Conservation (phyloP, 306 rosid species). For the Astragalus glycyphyllos region DNA sequence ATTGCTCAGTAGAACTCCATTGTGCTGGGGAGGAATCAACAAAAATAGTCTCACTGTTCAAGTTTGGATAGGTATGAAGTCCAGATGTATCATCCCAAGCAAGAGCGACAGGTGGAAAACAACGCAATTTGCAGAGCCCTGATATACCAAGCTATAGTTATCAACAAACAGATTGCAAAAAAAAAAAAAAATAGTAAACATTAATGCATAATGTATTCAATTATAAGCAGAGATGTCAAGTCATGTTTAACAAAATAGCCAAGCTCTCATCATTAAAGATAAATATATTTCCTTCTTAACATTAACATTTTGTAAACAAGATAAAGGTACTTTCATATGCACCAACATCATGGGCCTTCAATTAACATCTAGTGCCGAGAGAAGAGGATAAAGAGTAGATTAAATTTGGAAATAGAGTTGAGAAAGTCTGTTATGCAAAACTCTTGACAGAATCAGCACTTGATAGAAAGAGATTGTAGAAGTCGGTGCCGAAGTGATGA, state of each 20-base stretch:
- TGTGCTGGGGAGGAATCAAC: slow-evolving; percentile 92
- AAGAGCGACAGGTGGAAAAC: slow-evolving; percentile 96
- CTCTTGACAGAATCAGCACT: background rate
- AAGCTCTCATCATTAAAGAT: background rate
- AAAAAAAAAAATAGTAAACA: slow-evolving; percentile 24
- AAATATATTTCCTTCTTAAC: slow-evolving; percentile 17
- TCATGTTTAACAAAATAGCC: slow-evolving; percentile 26
- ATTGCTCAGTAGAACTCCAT: slow-evolving; percentile 68
- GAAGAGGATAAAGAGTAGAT: background rate
- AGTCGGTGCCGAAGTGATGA: background rate
- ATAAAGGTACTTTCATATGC: background rate
- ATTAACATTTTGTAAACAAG: slow-evolving; percentile 1
- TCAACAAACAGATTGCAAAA: slow-evolving; percentile 40
- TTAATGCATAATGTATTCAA: slow-evolving; percentile 20
- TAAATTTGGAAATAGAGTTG: background rate
- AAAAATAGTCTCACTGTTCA: slow-evolving; percentile 68
- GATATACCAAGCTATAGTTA: slow-evolving; percentile 48
- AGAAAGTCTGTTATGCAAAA: background rate
- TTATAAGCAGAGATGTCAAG: slow-evolving; percentile 20
- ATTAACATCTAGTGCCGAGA: background rate
- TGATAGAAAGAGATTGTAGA: background rate
- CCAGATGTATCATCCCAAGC: slow-evolving; percentile 97
- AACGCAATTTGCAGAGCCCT: slow-evolving; percentile 94
- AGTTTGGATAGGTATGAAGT: slow-evolving; percentile 81
- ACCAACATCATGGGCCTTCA: background rate